These are phyloP conservation scores for Blastobotrys proliferans DNA, from an alignment of 1,139 yeast species.

Conservation along the genomic window DNA sequence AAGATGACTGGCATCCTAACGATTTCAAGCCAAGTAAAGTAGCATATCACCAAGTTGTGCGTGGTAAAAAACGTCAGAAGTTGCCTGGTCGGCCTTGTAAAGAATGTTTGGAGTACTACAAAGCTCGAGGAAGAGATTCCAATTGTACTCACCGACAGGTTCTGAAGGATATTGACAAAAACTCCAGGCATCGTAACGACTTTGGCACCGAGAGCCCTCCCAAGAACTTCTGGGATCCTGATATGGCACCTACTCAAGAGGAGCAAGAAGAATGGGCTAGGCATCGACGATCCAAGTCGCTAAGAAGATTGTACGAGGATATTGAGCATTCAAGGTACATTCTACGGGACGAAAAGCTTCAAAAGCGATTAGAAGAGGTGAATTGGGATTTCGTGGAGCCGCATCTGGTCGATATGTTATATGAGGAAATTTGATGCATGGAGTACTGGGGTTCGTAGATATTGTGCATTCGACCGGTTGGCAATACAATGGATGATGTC, in stretches of 20 bases:
- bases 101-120: constrained; percentile 27
- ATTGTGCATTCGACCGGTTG: too few relatives aligned
- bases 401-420: neutral
- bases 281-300: constrained; percentile 18
- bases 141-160: constrained; percentile 15
- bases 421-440: neutral
- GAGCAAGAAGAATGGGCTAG: constrained; percentile 21
- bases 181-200: constrained; percentile 27
- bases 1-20: neutral
- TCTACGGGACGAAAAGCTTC: constrained; percentile 22
- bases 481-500: too few relatives aligned
- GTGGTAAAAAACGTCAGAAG: constrained; percentile 25
- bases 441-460: too few relatives aligned
- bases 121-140: constrained; percentile 16
- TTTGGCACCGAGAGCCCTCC: constrained; percentile 30
- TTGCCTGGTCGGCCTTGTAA: constrained; percentile 30
- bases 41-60: constrained; percentile 27
- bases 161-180: constrained; percentile 17
- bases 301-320: constrained; percentile 22
- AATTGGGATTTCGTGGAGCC: neutral
- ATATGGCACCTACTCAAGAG: constrained; percentile 32
- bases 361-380: constrained; percentile 10
- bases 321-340: constrained; percentile 23
- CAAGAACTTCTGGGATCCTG: constrained; percentile 35
- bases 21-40: constrained; percentile 29